These are phyloP conservation scores for Xerophyta viscosa DNA, from an alignment of 106 monocot species.

Conservation along the genomic window DNA sequence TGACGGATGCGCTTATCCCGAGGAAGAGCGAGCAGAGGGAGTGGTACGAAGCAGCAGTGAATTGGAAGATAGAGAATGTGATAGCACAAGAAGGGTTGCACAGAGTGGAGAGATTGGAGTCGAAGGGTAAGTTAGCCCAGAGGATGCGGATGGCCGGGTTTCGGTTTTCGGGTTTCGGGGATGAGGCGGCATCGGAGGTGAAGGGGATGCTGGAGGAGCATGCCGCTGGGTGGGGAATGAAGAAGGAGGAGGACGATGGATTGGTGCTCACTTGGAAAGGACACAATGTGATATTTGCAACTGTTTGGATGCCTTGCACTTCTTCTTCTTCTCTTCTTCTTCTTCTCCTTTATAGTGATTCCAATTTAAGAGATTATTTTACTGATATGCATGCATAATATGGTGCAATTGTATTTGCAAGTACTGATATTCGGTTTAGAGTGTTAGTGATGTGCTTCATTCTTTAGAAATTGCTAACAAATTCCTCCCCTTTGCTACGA, in stretches of 20 bases:
- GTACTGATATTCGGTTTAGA: too few relatives aligned
- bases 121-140: conserved; percentile 61
- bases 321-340: too few relatives aligned
- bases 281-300: conserved; percentile 82
- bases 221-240: conserved; percentile 87
- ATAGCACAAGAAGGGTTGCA: conserved; percentile 67
- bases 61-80: conserved; percentile 92
- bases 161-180: conserved; percentile 44
- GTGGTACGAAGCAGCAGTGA: conserved; percentile 73
- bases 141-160: conserved; percentile 79
- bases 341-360: too few relatives aligned
- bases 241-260: conserved; percentile 67
- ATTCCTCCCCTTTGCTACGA: too few relatives aligned
- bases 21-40: conserved; percentile 60
- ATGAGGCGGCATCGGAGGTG: conserved; percentile 69
- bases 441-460: too few relatives aligned
- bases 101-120: conserved; percentile 78
- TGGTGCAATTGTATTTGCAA: too few relatives aligned
- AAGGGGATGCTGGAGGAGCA: conserved; percentile 78
- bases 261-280: conserved; percentile 95
- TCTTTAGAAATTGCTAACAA: too few relatives aligned
- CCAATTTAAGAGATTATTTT: too few relatives aligned
- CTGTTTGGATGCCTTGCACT: conserved; percentile 64
- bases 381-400: too few relatives aligned
- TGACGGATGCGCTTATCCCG: conserved; percentile 60